Evolutionary conservation across 306 rosid species (phyloP).

Genomic region (Mucuna pruriens): DNA sequence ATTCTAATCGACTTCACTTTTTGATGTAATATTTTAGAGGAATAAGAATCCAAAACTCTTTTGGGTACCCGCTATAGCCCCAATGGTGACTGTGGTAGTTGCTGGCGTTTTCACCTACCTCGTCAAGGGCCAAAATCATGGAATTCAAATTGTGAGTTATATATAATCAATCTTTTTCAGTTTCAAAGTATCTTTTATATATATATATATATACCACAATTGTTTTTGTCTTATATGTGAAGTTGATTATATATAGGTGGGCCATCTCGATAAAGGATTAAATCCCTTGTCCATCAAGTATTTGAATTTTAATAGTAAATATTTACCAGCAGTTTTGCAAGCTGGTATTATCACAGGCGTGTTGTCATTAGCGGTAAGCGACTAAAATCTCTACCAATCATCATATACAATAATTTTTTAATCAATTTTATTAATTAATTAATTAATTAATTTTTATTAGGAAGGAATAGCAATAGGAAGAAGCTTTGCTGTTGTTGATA

Average conservation of each 20-base stretch:
- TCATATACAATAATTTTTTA: not conserved
- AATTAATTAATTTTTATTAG: constrained; percentile 34
- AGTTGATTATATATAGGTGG: constrained; percentile 58
- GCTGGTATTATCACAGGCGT: constrained; percentile 69
- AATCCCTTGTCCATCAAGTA: constrained; percentile 63
- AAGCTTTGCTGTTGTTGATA: constrained; percentile 69
- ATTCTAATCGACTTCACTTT: not conserved
- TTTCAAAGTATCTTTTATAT: no score
- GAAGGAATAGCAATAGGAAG: constrained; percentile 99
- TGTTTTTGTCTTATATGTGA: not conserved
- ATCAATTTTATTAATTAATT: not conserved
- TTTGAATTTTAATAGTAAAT: constrained; percentile 59
- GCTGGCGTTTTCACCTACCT: constrained; percentile 67
- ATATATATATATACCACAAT: not conserved
- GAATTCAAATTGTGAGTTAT: constrained; percentile 68
- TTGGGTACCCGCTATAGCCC: constrained; percentile 85
- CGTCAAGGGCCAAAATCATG: constrained; percentile 59
- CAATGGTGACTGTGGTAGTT: constrained; percentile 60
- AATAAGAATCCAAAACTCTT: constrained; percentile 66
- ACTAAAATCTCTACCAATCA: not conserved
- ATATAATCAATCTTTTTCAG: not conserved
- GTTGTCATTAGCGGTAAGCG: constrained; percentile 79
- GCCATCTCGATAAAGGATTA: constrained; percentile 74
- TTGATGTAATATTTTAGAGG: constrained; percentile 52
- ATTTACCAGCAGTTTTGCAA: constrained; percentile 49